Evolutionary conservation across 306 rosid species (phyloP).

Genomic region (Lathyrus aphaca): DNA sequence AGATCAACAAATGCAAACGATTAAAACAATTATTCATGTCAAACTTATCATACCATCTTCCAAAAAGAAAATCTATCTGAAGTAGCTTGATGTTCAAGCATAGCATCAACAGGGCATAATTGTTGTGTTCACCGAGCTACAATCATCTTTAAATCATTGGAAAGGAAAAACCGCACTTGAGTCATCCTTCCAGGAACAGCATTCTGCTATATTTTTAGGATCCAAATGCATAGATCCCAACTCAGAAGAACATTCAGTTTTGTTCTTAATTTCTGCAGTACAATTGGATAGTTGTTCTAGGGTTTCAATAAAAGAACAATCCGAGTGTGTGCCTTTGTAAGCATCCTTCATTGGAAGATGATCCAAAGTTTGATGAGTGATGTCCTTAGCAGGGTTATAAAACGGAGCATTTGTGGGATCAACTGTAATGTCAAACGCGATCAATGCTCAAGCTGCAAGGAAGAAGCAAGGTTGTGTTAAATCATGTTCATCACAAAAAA

Average conservation of each 20-base stretch:
- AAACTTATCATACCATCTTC: too few species aligned
- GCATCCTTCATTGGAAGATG: conserved; percentile 60
- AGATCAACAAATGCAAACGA: too few species aligned
- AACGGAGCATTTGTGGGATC: too few species aligned
- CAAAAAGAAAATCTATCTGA: too few species aligned
- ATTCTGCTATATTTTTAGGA: conserved; percentile 63
- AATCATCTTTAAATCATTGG: conserved; percentile 52
- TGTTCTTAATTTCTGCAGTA: not conserved
- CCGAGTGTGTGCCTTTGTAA: conserved; percentile 37
- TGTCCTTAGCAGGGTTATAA: too few species aligned
- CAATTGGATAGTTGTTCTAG: conserved; percentile 8
- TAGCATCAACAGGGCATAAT: too few species aligned
- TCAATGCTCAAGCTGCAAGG: too few species aligned
- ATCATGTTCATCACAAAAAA: too few species aligned
- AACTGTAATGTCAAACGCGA: too few species aligned
- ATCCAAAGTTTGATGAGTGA: conserved; percentile 27
- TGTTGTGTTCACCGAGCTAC: conserved; percentile 74
- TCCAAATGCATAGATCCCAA: conserved; percentile 60
- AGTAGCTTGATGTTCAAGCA: too few species aligned
- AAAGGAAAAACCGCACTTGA: conserved; percentile 60
- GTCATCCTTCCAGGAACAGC: conserved; percentile 68
- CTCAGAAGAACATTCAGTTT: conserved; percentile 33
- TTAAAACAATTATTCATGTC: too few species aligned
- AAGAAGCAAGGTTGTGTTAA: too few species aligned
- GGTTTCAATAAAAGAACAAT: conserved; percentile 44